Evolutionary conservation across 1,284 basidiomycete species (phyloP).

Genomic region (Leccinum laetum): DNA sequence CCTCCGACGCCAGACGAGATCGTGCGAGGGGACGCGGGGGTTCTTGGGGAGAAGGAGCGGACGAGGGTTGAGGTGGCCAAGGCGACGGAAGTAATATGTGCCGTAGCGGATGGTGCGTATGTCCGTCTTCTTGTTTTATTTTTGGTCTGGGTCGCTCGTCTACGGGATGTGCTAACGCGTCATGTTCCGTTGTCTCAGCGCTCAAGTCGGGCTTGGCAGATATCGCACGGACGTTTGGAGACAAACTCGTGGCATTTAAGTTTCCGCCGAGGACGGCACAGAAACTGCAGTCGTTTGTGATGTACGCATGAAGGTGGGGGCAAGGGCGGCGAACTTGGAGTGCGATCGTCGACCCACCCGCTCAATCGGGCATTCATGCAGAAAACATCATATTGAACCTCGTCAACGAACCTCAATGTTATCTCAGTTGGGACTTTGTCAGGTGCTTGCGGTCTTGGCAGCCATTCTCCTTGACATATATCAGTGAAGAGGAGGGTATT

Average conservation of each 20-base stretch:
- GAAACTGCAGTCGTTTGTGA: conserved; percentile 71
- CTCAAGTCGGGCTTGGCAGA: conserved; percentile 67
- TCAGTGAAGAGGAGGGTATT: too few species aligned
- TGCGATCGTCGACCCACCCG: background rate
- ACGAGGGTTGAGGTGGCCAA: conserved; percentile 44
- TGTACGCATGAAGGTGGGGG: conserved; percentile 40
- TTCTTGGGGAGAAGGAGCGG: conserved; percentile 33
- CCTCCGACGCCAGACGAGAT: conserved; percentile 38
- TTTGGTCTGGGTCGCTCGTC: background rate
- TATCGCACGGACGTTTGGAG: conserved; percentile 74
- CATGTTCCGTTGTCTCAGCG: conserved; percentile 40
- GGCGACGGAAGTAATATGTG: conserved; percentile 55
- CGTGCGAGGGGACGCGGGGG: conserved; percentile 28
- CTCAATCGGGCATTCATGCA: too few species aligned
- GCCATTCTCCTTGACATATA: too few species aligned
- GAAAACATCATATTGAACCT: too few species aligned
- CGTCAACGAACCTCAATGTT: too few species aligned
- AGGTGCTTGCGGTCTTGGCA: too few species aligned
- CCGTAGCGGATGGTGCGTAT: conserved; percentile 55
- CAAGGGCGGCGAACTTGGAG: background rate
- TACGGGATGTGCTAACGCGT: conserved; percentile 8
- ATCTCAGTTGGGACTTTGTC: too few species aligned
- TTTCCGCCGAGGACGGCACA: conserved; percentile 67
- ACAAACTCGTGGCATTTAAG: conserved; percentile 73
- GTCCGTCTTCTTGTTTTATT: background rate